phyloP scores from a whole-genome alignment of 768 basidiomycete genomes.

The Daedalea quercina region DNA sequence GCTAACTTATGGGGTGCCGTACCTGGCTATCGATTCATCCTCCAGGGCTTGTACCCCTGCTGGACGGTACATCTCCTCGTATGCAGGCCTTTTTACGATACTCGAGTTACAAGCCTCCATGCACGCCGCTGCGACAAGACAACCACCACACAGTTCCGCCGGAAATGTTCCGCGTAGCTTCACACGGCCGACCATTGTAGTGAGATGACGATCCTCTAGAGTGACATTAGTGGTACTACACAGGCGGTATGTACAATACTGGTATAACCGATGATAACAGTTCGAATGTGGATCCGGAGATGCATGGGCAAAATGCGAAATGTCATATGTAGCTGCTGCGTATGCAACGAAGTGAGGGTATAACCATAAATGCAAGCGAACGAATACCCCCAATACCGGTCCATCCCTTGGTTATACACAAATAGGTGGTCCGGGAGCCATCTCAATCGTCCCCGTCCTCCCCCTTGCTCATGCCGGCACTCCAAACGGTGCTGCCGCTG shows the following conservation, averaged over 20 bases:
- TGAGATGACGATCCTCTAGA: background rate
- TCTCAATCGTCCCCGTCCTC: constrained; percentile 33
- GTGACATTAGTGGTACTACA: background rate
- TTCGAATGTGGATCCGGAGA: background rate
- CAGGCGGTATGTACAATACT: constrained; percentile 1
- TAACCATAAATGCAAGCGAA: constrained; percentile 6
- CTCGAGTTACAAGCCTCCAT: too few relatives aligned
- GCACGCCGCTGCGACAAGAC: too few relatives aligned
- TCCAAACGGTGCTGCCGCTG: constrained; percentile 80
- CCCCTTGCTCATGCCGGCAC: constrained; percentile 71
- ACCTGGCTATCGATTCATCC: too few relatives aligned
- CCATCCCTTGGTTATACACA: background rate
- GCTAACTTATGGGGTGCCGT: background rate
- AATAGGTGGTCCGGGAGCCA: background rate
- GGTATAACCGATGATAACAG: background rate
- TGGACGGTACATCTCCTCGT: too few relatives aligned
- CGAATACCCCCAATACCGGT: background rate
- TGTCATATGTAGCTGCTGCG: background rate
- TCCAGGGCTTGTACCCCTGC: too few relatives aligned
- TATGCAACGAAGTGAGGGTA: background rate
- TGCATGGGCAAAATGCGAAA: constrained; percentile 1
- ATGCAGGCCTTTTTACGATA: too few relatives aligned
- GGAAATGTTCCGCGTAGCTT: background rate
- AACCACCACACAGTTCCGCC: too few relatives aligned
- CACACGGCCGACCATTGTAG: background rate